Evolutionary conservation across 176 grass and related monocot species (phyloP), one percentile per base, ranked within the genome.

Genomic region (Dendrocalamus sinicus): DNA sequence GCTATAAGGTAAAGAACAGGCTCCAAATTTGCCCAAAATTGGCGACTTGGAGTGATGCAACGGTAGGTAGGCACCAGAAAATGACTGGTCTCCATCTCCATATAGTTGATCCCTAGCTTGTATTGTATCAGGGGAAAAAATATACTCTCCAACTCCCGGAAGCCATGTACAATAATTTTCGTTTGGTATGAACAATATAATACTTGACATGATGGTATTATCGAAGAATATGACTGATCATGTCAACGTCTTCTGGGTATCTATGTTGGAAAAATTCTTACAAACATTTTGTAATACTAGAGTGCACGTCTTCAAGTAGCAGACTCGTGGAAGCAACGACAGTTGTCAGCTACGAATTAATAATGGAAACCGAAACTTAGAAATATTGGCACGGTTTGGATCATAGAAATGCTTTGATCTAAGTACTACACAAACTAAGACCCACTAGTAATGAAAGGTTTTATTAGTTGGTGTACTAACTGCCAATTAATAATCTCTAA

Each of bases 21-120:
- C n/a, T n/a, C n/a, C n/a, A 50, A 44, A 44, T 8, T 76, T 81
- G 76, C 77, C 60, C 63, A 32, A 82, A 88, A 85, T 72, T 80
- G 55, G 76, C 47, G 43, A 78, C 70, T 70, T 67, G 26, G 35
- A 50, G 23, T 76, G 75, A 77, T 72, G 88, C 16, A 78, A 81
- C 71, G 78, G 71, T 88, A 82, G 85, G 85, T 90, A 73, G 79
- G 67, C 65, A 73, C 58, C 30, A 73, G 85, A 90, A 85, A 88
- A 78, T 19, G 84, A 88, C 81, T 61, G 59, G 12, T 61, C 59
- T 30, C 24, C 5, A 28, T 70, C 22, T 44, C 19, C 32, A 35
- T 35, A 35, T 35, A 39, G 0, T 5, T 39, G 37, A 39, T 39
- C 48, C 17, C 17, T 55, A 9, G 17, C 7, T 55, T 55, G 54